These are phyloP conservation scores for Myxozyma geophila DNA, from an alignment of 805 yeast genomes.

Conservation along the genomic window DNA sequence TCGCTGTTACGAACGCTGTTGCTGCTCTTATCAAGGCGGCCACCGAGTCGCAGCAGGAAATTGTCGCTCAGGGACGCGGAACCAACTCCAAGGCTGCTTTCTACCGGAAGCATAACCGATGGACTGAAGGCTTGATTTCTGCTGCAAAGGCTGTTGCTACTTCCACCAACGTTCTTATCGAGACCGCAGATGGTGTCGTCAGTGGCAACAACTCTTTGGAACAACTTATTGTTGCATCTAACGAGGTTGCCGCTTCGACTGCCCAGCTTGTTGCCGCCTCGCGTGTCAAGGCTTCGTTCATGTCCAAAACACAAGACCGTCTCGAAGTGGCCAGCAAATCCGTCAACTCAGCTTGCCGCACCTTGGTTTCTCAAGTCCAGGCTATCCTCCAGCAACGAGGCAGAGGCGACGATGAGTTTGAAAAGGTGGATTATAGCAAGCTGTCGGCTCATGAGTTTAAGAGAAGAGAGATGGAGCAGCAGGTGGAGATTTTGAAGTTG, in stretches of 20 bases:
- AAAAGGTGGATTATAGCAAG: constrained; percentile 65
- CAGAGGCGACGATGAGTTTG: constrained; percentile 44
- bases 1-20: constrained; percentile 79
- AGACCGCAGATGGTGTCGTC: constrained; percentile 85
- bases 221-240: constrained; percentile 85
- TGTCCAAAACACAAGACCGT: constrained; percentile 74
- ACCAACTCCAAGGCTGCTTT: constrained; percentile 69
- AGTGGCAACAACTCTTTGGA: constrained; percentile 69
- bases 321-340: constrained; percentile 69
- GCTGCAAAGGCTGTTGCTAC: constrained; percentile 87
- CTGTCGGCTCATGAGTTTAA: constrained; percentile 78
- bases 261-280: constrained; percentile 92
- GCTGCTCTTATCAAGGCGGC: constrained; percentile 73
- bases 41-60: constrained; percentile 79
- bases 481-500: constrained; percentile 81
- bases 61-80: constrained; percentile 72
- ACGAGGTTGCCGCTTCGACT: constrained; percentile 89
- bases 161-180: constrained; percentile 78
- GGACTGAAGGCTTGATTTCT: constrained; percentile 92
- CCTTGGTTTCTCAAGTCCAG: constrained; percentile 73
- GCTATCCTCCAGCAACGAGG: constrained; percentile 52
- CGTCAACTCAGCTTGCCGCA: constrained; percentile 77
- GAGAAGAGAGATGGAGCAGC: constrained; percentile 90
- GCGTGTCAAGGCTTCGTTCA: constrained; percentile 77
- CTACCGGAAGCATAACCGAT: constrained; percentile 83